phyloP scores from a whole-genome alignment of 345 rosid genomes.

The Syzygium aromaticum region DNA sequence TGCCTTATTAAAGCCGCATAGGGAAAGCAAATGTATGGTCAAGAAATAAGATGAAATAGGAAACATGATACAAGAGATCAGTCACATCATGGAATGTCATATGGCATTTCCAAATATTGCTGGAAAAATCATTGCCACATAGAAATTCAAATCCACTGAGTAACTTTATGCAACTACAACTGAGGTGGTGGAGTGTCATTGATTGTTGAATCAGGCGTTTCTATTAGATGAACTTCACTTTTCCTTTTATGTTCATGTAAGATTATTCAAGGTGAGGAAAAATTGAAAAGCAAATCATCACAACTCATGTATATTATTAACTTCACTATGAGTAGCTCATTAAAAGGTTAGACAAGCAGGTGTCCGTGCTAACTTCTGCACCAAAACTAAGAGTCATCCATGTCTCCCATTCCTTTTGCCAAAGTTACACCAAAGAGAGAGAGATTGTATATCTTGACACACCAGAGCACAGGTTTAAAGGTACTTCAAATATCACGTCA shows the following conservation, averaged over 20 bases:
- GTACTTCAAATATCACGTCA: neutral
- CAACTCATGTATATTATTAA: rapidly evolving
- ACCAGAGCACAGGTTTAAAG: neutral
- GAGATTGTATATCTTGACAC: neutral
- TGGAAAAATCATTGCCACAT: neutral
- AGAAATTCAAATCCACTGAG: neutral
- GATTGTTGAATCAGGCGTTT: neutral
- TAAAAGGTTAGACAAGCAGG: neutral
- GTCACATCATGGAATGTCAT: neutral
- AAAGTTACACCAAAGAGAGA: neutral
- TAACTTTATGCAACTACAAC: neutral
- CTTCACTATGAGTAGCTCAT: neutral
- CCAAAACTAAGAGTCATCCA: neutral
- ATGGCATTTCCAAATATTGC: neutral
- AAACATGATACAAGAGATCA: neutral
- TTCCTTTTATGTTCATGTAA: neutral
- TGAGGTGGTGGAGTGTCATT: neutral
- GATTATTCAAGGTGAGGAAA: neutral
- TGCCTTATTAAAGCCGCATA: neutral
- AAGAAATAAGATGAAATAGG: neutral
- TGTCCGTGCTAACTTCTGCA: neutral
- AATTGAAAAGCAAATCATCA: neutral
- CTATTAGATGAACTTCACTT: neutral
- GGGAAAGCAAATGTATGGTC: neutral
- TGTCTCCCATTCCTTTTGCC: neutral